A percentile compares a stretch with the other conserved stretches of the same genome.
Evolutionary conservation across 2,329 filamentous ascomycete genomes (phyloP).

Genomic region (Verticillium isaacii): DNA sequence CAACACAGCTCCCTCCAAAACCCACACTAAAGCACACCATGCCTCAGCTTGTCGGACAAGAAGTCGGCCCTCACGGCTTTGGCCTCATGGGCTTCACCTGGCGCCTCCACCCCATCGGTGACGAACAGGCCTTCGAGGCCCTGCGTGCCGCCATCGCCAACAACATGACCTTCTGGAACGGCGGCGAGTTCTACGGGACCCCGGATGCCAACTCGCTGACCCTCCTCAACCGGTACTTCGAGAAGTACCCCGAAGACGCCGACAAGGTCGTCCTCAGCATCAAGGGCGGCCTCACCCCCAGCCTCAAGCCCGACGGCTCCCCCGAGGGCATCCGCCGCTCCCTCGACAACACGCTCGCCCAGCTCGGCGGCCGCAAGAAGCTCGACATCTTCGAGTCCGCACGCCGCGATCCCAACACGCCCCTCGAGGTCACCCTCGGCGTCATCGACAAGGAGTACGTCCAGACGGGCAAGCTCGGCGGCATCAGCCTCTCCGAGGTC

Average conservation of each 20-base stretch:
- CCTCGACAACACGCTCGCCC: constrained; percentile 50
- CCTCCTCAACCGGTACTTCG: constrained; percentile 58
- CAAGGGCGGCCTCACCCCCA: constrained; percentile 48
- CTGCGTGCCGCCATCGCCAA: constrained; percentile 46
- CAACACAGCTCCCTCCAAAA: not conserved
- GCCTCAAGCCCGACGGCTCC: constrained; percentile 41
- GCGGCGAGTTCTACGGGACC: constrained; percentile 60
- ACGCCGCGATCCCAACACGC: constrained; percentile 46
- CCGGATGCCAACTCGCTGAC: constrained; percentile 54
- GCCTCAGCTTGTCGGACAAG: constrained; percentile 32
- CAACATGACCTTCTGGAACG: constrained; percentile 54
- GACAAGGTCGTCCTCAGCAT: constrained; percentile 56
- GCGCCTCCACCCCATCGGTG: constrained; percentile 30
- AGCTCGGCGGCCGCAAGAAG: constrained; percentile 50
- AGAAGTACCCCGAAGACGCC: constrained; percentile 58
- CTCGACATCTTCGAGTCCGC: constrained; percentile 58
- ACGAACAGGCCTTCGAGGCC: constrained; percentile 47
- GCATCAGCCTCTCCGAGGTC: constrained; percentile 48
- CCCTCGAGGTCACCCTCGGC: constrained; percentile 37
- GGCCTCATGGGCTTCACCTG: constrained; percentile 50
- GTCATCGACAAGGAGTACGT: constrained; percentile 43
- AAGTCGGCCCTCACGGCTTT: constrained; percentile 46
- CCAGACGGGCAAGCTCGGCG: constrained; percentile 45
- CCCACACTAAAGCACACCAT: constrained; percentile 12
- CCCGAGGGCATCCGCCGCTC: constrained; percentile 50